phyloP scores from a whole-genome alignment of 1,284 basidiomycete species.

The Fomitiporia mediterranea region DNA sequence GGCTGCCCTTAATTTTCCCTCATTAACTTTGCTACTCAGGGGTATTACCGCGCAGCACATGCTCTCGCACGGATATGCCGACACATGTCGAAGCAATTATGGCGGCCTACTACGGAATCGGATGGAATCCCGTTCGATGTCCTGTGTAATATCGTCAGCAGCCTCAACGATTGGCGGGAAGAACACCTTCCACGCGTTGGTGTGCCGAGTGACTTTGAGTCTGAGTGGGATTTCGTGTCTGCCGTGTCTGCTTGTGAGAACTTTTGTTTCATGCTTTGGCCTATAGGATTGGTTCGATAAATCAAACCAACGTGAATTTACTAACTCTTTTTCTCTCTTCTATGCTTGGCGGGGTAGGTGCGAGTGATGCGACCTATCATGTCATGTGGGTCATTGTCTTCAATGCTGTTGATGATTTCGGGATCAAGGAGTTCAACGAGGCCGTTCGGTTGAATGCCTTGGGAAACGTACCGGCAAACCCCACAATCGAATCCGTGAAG shows the following conservation, averaged over 20 bases:
- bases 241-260: constrained; percentile 66
- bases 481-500: constrained; percentile 49
- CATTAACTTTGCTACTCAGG: constrained; percentile 37
- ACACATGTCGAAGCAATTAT: constrained; percentile 73
- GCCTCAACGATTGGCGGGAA: constrained; percentile 73
- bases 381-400: constrained; percentile 83
- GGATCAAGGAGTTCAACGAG: constrained; percentile 67
- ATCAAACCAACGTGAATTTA: not conserved
- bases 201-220: constrained; percentile 78
- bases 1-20: constrained; percentile 28
- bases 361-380: constrained; percentile 86
- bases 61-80: constrained; percentile 76
- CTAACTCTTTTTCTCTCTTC: constrained; percentile 14
- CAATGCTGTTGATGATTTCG: constrained; percentile 78
- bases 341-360: constrained; percentile 38
- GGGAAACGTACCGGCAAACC: constrained; percentile 34
- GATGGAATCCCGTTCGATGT: constrained; percentile 72
- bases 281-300: not conserved
- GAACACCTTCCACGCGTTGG: constrained; percentile 74
- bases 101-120: constrained; percentile 67
- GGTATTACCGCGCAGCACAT: constrained; percentile 75
- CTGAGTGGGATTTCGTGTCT: constrained; percentile 86
- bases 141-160: constrained; percentile 52
- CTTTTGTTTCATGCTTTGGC: not conserved
- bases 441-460: constrained; percentile 36